Base-by-base conservation (phyloP, 2,329 filamentous ascomycete species). In the Calonectria naviculata region DNA sequence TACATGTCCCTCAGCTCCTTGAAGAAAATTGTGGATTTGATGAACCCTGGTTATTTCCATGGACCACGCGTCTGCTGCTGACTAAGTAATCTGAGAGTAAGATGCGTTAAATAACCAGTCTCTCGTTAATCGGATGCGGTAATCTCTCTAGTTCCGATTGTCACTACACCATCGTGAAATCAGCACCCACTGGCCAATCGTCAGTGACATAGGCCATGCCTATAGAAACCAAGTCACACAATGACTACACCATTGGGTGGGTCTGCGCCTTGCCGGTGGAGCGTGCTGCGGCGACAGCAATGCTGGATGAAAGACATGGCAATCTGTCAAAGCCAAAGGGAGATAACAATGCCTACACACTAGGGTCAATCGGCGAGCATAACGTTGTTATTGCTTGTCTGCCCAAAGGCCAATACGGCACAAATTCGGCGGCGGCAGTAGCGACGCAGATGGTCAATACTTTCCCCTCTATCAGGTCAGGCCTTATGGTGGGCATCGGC, bases 361-460 rank as follows among this genome's bases (percentile, higher is more conserved):
- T 73, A 0, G 69, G 62, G 0, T 42, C 31, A 0, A 15, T 71
- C 1, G 29, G 41, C 0, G 36, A 19, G 2, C 71, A 73, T 4
- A 71, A 71, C 13, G 21, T 73, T 1, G 69, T 67, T 0, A 47
- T 71, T 1, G 42, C 62, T 9, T 60, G 36, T 21, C 19, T 65
- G 4, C 64, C 60, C 0, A 26, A 56, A 3, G 65, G 46, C 13
- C 26, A 15, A 24, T 36, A 44, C n/a, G 71, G 71, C 0, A 60
- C 9, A 12, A 46, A n/a, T 5, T 5, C 49, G 1, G 64, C 64
- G 1, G 52, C 68, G 2, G 44, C 24, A 0, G 60, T 68, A 15
- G 21, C 19, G 4, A 58, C 17, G 4, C 26, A 56, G 1, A 68
- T 68, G 65, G 24, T 28, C 2, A 31, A 28, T 31, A 63, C 31